Base-by-base conservation (phyloP, 805 yeast species). In the Myxozyma vanderwaltii region DNA sequence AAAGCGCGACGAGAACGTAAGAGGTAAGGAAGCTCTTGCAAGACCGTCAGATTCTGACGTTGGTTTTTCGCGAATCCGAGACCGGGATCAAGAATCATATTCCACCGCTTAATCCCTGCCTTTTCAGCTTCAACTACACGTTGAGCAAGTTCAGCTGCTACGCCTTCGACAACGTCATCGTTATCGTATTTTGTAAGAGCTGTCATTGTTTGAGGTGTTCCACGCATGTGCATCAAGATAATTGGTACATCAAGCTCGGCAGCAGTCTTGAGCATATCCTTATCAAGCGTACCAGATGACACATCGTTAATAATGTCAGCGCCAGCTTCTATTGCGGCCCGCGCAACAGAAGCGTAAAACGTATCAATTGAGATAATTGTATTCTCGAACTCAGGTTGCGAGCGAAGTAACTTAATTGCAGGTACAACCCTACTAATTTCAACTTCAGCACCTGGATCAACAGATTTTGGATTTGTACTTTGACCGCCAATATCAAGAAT, bases 401-500 rank as follows among this genome's bases (percentile, higher is more conserved):
- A 61, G 59, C 95, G 80, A 21, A 91, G 80, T 0, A 82, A 83
- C 60, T 79, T 70, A 2, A 94, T 78, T 0, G 88, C 81, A 0
- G 94, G 94, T 5, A 89, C 71, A 0, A 91, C 86, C 44, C 98
- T 74, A 2, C 67, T 68, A 48, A 88, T 66, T 71, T 94, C 99
- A 56, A 82, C 91, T n/a, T 80, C 81, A 21, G 72, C 79, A 1
- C 80, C 68, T 0, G 87, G 85, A 55, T 83, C 89, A 0, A 65
- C 68, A 1, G 95, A 83, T 1, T 90, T 89, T 0, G 99, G 99
- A 51, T 95, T 80, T 0, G 99, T 94, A 0, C 97, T 89, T 58
- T 90, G 89, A 1, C 99, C 99, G 7, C 99, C 99, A 55, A 94
- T 80, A 71, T 94, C 99, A 39, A 94, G 78, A 31, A 94, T 88